Evolutionary conservation across 768 basidiomycete genomes (phyloP).

Genomic region (Cantharellus cinnabarinus): DNA sequence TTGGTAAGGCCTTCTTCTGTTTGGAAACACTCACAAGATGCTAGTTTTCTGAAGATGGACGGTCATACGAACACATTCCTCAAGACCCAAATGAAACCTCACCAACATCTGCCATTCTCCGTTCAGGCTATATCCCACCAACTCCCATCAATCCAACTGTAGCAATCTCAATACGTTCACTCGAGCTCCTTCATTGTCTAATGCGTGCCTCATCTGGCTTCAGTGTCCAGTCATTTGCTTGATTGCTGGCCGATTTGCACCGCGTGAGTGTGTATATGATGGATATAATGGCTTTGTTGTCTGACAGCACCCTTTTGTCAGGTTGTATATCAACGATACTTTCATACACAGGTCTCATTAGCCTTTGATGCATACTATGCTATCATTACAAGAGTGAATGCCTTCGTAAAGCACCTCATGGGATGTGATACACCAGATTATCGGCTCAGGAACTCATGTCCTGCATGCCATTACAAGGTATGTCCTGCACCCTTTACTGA

Average conservation of each 20-base stretch:
- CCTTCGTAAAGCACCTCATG: constrained; percentile 12
- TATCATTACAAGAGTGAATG: constrained; percentile 12
- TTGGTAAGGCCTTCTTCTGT: too few relatives aligned
- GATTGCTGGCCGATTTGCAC: constrained; percentile 14
- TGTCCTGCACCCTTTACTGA: neutral
- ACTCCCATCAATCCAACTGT: neutral
- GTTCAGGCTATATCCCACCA: neutral
- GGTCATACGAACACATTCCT: neutral
- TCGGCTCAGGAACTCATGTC: constrained; percentile 19
- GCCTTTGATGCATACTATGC: constrained; percentile 21
- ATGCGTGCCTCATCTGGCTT: constrained; percentile 2
- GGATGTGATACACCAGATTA: constrained; percentile 16
- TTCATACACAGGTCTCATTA: constrained; percentile 12
- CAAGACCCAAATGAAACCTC: neutral
- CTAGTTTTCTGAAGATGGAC: too few relatives aligned
- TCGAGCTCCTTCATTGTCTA: neutral
- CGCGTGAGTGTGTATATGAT: constrained; percentile 9
- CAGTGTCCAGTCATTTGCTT: constrained; percentile 14
- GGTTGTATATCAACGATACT: constrained; percentile 12
- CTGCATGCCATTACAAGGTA: constrained; percentile 15
- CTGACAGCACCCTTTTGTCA: constrained; percentile 8
- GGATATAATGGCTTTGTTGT: too few relatives aligned
- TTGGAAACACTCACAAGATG: too few relatives aligned
- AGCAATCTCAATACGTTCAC: neutral
- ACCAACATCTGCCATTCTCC: neutral